Conservation (phyloP, 2,329 filamentous ascomycete genomes). For the Sporothrix inflata region DNA sequence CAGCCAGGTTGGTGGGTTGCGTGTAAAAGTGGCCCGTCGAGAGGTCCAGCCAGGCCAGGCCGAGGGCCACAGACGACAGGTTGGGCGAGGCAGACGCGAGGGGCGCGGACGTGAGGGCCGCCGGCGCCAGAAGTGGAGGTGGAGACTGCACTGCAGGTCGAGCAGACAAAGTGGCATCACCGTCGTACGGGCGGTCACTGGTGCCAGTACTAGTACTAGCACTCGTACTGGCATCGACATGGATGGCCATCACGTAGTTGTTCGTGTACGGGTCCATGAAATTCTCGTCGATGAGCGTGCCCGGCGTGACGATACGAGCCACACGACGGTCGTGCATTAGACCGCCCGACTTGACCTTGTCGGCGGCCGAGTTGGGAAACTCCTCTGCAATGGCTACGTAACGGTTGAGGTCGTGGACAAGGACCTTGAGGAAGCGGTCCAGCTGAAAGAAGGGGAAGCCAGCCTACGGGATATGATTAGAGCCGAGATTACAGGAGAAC, state of each 20-base stretch:
- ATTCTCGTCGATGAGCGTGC: slow-evolving; percentile 94
- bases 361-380: slow-evolving; percentile 72
- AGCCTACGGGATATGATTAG: slow-evolving; percentile 50
- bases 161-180: slow-evolving; percentile 22
- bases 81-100: slow-evolving; percentile 27
- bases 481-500: neutral
- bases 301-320: slow-evolving; percentile 86
- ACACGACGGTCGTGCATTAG: slow-evolving; percentile 84
- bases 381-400: slow-evolving; percentile 96
- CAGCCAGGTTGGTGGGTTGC: slow-evolving; percentile 70
- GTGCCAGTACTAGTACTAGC: neutral
- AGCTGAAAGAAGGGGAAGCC: slow-evolving; percentile 94
- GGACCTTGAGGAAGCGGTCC: slow-evolving; percentile 86
- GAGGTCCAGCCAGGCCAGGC: slow-evolving; percentile 90
- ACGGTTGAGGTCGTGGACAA: slow-evolving; percentile 87
- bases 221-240: slow-evolving; percentile 47
- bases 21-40: slow-evolving; percentile 95
- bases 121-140: neutral
- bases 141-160: neutral
- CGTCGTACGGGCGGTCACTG: slow-evolving; percentile 28
- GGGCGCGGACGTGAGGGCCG: neutral
- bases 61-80: slow-evolving; percentile 51
- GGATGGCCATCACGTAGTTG: slow-evolving; percentile 86
- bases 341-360: slow-evolving; percentile 74
- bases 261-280: slow-evolving; percentile 95